Conservation (phyloP, 1,139 yeast species). For the Suhomyces taliae region DNA sequence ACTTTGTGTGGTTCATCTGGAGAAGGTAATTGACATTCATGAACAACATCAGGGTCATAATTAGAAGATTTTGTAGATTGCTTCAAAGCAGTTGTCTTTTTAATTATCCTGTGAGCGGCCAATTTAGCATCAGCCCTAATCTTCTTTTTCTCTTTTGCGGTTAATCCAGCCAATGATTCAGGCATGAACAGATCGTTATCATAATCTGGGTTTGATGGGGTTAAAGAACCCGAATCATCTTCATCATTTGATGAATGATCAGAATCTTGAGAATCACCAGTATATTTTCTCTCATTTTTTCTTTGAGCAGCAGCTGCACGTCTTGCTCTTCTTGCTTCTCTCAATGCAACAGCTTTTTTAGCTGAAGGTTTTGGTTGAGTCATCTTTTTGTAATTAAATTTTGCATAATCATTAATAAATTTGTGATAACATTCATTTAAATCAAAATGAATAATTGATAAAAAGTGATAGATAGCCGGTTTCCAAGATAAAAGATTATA, state of each 20-base stretch:
- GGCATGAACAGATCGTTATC: slow-evolving; percentile 31
- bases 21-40: slow-evolving; percentile 49
- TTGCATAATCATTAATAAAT: slow-evolving; percentile 37
- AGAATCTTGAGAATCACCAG: slow-evolving; percentile 7
- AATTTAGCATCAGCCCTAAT: slow-evolving; percentile 29
- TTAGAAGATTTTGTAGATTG: slow-evolving; percentile 41
- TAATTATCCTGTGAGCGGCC: slow-evolving; percentile 30
- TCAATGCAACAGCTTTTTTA: slow-evolving; percentile 11
- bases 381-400: slow-evolving; percentile 25
- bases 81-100: slow-evolving; percentile 25
- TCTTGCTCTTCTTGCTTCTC: slow-evolving; percentile 14
- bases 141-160: slow-evolving; percentile 25
- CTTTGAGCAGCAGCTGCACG: slow-evolving; percentile 9
- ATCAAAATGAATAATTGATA: slow-evolving; percentile 40
- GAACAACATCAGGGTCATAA: slow-evolving; percentile 51
- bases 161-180: slow-evolving; percentile 23
- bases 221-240: slow-evolving; percentile 13
- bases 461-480: slow-evolving; percentile 46
- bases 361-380: slow-evolving; percentile 15
- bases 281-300: slow-evolving; percentile 1
- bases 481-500: slow-evolving; percentile 45
- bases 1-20: slow-evolving; percentile 53
- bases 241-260: slow-evolving; percentile 8
- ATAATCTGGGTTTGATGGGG: slow-evolving; percentile 16
- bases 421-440: slow-evolving; percentile 39